Evolutionary conservation across 345 rosid genomes (phyloP), one percentile per base, ranked within the genome.

Genomic region (Heritiera littoralis): DNA sequence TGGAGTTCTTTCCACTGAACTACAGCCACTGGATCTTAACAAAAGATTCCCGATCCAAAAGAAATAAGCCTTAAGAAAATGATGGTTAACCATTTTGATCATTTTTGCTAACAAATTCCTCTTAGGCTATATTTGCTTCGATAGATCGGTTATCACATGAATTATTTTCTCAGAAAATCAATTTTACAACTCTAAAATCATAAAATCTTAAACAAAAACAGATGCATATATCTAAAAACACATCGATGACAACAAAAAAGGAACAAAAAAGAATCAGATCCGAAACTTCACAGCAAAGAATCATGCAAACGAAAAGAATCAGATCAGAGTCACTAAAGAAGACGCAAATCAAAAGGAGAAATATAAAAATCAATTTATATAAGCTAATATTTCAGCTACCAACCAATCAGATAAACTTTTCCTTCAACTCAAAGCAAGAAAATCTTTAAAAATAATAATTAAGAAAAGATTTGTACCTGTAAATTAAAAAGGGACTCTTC

Each of bases 1-100:
- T 67, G 75, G 79, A 74, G 69, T 80, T 80, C 82, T 74, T 80
- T 15, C 82, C 78, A 74, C 66, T 80, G 55, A 80, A 80, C 63
- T 80, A 75, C 75, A 80, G 79, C 79, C 83, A 80, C 69, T 51
- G 8, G 56, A 58, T 48, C 46, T 58, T 14, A 48, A 55, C n/a
- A 43, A 5, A 52, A 14, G 8, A 6, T 75, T 48, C 18, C 66
- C 41, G 58, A 9, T 63, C 12, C 14, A 48, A 35, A 66, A 52
- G 73, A 55, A 73, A 73, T 60, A 1, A 73, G 4, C n/a, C 77
- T 41, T 17, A 38, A 55, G n/a, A 15, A 32, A 54, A 32, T 7
- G 15, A 9, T 72, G 1, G 9, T 2, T 2, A 15, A 52, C 45
- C 9, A 61, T 46, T 40, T 7, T 35, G 13, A 23, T 59, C 17